Base-by-base conservation (phyloP, 2,329 filamentous ascomycete species). In the Tympanopsis confertula region DNA sequence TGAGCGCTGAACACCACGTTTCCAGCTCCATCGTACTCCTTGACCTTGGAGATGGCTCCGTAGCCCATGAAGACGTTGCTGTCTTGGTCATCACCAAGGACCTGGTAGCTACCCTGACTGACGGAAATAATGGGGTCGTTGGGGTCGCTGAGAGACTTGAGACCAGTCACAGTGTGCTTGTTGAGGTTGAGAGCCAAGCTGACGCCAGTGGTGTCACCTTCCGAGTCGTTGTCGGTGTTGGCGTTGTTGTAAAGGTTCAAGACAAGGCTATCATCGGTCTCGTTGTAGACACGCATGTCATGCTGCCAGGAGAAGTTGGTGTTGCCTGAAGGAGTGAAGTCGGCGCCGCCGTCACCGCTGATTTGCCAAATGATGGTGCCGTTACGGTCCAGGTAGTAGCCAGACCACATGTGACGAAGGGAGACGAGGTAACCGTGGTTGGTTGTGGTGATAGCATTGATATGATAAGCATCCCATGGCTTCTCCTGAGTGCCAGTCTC, bases 381-480 rank as follows among this genome's bases (percentile, higher is more conserved):
- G 29, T 57, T 48, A 20, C 47, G 46, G 41, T 51, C 44, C 13
- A 58, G 29, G 20, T 53, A 53, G 30, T 48, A 55, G 2, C 45
- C 53, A 5, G 52, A 52, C 49, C 53, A 58, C 33, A 49, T 51
- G 41, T 57, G 54, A n/a, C 56, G 54, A 18, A 55, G 39, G 15
- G 54, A 58, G n/a, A 59, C 44, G 5, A 59, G 40, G 29, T 54
- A 58, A 13, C 55, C 50, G 3, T 57, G 48, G n/a, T 52, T 44
- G 35, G 54, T 47, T 4, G 45, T 37, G 32, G 51, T 43, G 18
- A 59, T 47, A 7, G 55, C 47, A 40, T 59, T 59, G 38, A 57
- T 57, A 39, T 58, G 54, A 37, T 56, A 58, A 15, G 50, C 47
- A 44, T 59, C 55, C 45, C 50, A 57, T n/a, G 55, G 54, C 13